phyloP scores from a whole-genome alignment of 139 green algal species.

The Chlamydomonas sphaeroides region DNA sequence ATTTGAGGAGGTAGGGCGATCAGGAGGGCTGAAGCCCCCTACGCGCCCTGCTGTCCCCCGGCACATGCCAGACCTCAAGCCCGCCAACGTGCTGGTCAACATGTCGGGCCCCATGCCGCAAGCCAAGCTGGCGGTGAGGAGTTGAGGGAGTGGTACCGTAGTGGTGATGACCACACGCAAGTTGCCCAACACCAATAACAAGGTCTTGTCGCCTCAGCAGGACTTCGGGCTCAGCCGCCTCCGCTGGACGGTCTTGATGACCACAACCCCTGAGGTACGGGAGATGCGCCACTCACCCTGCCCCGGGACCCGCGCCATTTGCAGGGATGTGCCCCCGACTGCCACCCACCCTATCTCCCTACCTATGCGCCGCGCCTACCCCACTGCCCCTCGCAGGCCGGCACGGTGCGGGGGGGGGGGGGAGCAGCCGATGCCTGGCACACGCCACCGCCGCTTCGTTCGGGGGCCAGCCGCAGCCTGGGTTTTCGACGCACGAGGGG shows the following conservation, averaged over 20 bases:
- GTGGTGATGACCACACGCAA: background rate
- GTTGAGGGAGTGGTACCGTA: background rate
- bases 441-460: too few relatives aligned
- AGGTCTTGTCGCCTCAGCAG: background rate
- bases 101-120: background rate
- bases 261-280: background rate
- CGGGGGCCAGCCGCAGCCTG: too few relatives aligned
- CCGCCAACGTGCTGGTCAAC: slow-evolving; percentile 28
- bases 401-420: too few relatives aligned
- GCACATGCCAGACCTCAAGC: slow-evolving; percentile 21
- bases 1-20: too few relatives aligned
- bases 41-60: too few relatives aligned
- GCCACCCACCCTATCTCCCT: background rate
- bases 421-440: too few relatives aligned
- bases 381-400: too few relatives aligned
- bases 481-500: too few relatives aligned
- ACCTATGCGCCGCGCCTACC: too few relatives aligned
- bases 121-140: slow-evolving; percentile 9
- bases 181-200: too few relatives aligned
- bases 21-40: too few relatives aligned
- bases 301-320: background rate
- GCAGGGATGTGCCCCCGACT: background rate
- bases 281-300: background rate
- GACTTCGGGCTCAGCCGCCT: slow-evolving; percentile 20
- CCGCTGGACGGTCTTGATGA: background rate